These are phyloP conservation scores for Colletotrichum aenigma DNA, from an alignment of 2,329 filamentous ascomycete species.

Conservation along the genomic window DNA sequence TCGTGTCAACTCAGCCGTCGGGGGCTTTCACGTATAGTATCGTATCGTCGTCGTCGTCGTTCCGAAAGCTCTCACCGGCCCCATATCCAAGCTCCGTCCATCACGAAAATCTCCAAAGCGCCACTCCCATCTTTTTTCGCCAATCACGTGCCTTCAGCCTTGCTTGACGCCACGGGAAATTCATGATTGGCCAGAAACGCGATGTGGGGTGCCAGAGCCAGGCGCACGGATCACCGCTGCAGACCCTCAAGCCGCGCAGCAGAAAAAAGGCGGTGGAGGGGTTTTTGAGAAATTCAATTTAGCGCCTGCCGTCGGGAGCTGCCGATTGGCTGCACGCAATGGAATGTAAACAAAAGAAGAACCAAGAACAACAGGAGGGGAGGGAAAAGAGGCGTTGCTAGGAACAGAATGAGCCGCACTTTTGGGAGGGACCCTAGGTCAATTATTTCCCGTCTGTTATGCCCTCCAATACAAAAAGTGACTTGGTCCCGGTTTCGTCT, in stretches of 20 bases:
- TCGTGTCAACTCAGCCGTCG: not conserved
- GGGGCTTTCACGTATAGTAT: not conserved
- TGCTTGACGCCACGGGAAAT: not conserved
- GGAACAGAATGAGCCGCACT: not conserved
- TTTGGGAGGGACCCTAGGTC: not conserved
- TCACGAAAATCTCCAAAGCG: not conserved
- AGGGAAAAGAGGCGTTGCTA: not conserved
- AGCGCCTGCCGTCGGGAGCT: not conserved
- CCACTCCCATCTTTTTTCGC: not conserved
- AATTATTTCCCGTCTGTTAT: not conserved
- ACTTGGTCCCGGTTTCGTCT: not conserved
- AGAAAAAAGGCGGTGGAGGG: not conserved
- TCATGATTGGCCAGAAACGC: not conserved
- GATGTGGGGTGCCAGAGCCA: not conserved
- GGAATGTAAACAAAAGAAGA: constrained; percentile 16
- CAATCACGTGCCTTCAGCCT: constrained; percentile 10
- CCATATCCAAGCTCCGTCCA: not conserved
- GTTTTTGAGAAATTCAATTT: not conserved
- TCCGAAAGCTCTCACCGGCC: not conserved
- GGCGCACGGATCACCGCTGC: not conserved
- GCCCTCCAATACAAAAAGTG: not conserved
- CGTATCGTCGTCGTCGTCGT: not conserved
- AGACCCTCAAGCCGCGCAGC: not conserved
- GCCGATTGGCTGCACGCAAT: not conserved
- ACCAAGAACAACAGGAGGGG: not conserved